Evolutionary conservation across 2,329 filamentous ascomycete species (phyloP), one percentile per base, ranked within the genome.

Genomic region (Herpotrichia juniperi): DNA sequence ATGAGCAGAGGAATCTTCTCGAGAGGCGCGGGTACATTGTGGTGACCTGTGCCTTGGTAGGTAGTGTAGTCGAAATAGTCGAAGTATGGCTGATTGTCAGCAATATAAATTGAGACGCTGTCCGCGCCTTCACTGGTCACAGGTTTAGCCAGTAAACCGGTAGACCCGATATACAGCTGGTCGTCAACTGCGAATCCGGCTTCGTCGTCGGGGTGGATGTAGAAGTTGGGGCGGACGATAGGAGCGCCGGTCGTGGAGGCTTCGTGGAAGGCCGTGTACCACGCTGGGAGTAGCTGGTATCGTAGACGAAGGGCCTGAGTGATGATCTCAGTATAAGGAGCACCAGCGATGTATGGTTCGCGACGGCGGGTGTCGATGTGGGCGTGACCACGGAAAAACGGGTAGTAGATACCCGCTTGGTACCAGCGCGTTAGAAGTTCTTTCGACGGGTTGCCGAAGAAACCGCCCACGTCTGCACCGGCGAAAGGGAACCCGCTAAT

Each of bases 221-320:
- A 97, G 78, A 93, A 96, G 77, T 97, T 92, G 9, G 94, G 93
- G 46, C 91, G 85, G 49, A 99, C 81, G 62, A 99, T 93, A 0
- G 94, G 94, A 49, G 87, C 89, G 34, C 93, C 93, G 42, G 90
- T 86, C 14, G 86, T 81, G 63, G 90, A 88, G 11, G 94, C 91
- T 67, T 96, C 87, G 69, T 93, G 91, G 81, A 99, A 99, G 8
- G 93, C 92, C 1, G 93, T 97, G 74, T 99, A 99, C 93, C 93
- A 97, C 1, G 90, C 86, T 24, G 94, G 94, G 34, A 99, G 83
- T 30, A 99, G 82, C 57, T 88, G 86, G 75, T 99, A 99, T 45
- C 94, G 86, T 35, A 99, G 83, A 28, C 93, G 88, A 35, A 99
- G 81, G 1, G 94, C 93, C 54, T 93, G 86, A 0, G 91, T 91